These are phyloP conservation scores for Rhodamnia argentea DNA, from an alignment of 345 rosid species.

Conservation along the genomic window DNA sequence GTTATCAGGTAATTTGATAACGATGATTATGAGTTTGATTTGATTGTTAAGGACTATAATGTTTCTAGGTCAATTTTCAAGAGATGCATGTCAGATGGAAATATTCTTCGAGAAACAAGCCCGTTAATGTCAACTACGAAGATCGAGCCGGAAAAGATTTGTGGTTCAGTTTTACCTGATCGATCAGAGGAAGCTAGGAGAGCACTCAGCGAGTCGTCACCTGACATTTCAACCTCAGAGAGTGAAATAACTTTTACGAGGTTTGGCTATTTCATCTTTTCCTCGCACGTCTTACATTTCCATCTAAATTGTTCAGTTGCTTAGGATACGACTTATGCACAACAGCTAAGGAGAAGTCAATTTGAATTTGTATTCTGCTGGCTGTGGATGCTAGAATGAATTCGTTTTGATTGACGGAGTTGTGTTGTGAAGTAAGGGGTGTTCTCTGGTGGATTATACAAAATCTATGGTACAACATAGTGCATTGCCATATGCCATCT, in stretches of 20 bases:
- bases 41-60: background rate
- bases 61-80: conserved; percentile 57
- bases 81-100: conserved; percentile 93
- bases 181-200: conserved; percentile 31
- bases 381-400: background rate
- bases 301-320: background rate
- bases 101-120: conserved; percentile 42
- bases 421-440: background rate
- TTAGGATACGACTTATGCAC: background rate
- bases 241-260: conserved; percentile 62
- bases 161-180: conserved; percentile 30
- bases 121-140: conserved; percentile 37
- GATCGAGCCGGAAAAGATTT: conserved; percentile 31
- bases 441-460: background rate
- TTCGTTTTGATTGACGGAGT: background rate
- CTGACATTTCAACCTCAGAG: conserved; percentile 76
- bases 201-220: conserved; percentile 70
- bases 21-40: background rate
- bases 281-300: background rate
- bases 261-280: conserved; percentile 24
- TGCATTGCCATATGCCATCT: background rate
- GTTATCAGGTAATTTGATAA: background rate
- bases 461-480: background rate
- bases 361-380: background rate
- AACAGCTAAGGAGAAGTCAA: background rate